Base-by-base conservation (phyloP, 768 basidiomycete species). In the Tephrocybe rancida region DNA sequence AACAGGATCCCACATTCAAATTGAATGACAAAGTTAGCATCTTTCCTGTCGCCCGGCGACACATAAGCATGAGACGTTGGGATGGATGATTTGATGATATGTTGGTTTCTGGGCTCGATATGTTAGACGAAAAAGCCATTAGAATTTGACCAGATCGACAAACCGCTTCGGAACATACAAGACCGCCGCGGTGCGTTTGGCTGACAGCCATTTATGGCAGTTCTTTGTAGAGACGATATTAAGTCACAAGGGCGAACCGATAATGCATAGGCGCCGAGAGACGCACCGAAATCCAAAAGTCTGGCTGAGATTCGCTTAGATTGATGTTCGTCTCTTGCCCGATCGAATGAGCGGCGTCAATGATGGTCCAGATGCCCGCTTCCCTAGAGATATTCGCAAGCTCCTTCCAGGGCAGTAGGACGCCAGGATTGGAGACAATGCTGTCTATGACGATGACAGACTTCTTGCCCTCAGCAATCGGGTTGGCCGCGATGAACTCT, bases 201-300 rank as follows among this genome's bases (percentile, higher is more conserved):
- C 76, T 60, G 78, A 85, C 1, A 93, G 70, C 92, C 93, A 95
- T 68, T 95, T 94, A 69, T 94, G 88, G 58, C 87, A 88, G 61
- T 92, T 92, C 83, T 90, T n/a, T n/a, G n/a, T n/a, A 55, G 24
- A 25, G 34, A 21, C 11, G 34, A 16, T n/a, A 8, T 25, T 22
- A 6, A 14, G 19, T 49, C 42, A 46, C 24, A 11, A 47, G 52
- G 16, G 46, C 34, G 14, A 26, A 32, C n/a, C 34, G 21, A 39
- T 29, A 22, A 29, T 24, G 7, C 22, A 73, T 81, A 11, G 22
- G 6, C 30, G 30, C 30, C 25, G 11, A 43, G 5, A 3, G 6
- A 14, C 26, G n/a, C 47, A 90, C 89, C 29, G 89, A 86, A 3
- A 87, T 70, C 85, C 86, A 93, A 63, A 92, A 92, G 68, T 94